Evolutionary conservation across 208 protist genomes (phyloP).

Genomic region (Crithidia acanthocephali): DNA sequence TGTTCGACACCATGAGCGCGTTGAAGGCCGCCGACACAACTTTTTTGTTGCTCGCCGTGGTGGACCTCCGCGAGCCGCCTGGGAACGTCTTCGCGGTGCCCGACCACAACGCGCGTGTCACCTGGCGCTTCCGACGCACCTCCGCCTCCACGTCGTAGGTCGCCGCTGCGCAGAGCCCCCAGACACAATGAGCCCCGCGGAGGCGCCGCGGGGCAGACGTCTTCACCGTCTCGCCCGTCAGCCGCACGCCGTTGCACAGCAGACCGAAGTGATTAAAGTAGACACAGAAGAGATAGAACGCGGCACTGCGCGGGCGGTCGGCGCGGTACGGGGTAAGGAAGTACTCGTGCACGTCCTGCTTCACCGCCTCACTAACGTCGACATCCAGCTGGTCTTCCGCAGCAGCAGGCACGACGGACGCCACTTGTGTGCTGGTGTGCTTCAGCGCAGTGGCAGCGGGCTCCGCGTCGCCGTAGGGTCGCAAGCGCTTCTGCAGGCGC

Average conservation of each 20-base stretch:
- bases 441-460: no score
- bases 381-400: not conserved
- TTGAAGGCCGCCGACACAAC: slow-evolving; percentile 38
- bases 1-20: slow-evolving; percentile 32
- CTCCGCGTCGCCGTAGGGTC: slow-evolving; percentile 7
- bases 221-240: slow-evolving; percentile 22
- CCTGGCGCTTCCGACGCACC: slow-evolving; percentile 22
- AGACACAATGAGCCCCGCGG: not conserved
- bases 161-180: slow-evolving; percentile 13
- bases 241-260: slow-evolving; percentile 19
- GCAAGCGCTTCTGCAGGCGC: slow-evolving; percentile 23
- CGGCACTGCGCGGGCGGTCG: slow-evolving; percentile 13
- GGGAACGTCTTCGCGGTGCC: not conserved
- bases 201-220: not conserved
- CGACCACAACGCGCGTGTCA: slow-evolving; percentile 9
- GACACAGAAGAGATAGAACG: slow-evolving; percentile 21
- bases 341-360: slow-evolving; percentile 2
- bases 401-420: not conserved
- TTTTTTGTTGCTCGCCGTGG: not conserved
- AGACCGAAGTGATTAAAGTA: slow-evolving; percentile 40
- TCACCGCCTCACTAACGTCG: not conserved
- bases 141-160: slow-evolving; percentile 28
- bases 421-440: not conserved
- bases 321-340: slow-evolving; percentile 10
- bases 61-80: slow-evolving; percentile 24